Evolutionary conservation across 306 rosid species (phyloP), one percentile per base, ranked within the genome.

Genomic region (Glycyrrhiza uralensis): DNA sequence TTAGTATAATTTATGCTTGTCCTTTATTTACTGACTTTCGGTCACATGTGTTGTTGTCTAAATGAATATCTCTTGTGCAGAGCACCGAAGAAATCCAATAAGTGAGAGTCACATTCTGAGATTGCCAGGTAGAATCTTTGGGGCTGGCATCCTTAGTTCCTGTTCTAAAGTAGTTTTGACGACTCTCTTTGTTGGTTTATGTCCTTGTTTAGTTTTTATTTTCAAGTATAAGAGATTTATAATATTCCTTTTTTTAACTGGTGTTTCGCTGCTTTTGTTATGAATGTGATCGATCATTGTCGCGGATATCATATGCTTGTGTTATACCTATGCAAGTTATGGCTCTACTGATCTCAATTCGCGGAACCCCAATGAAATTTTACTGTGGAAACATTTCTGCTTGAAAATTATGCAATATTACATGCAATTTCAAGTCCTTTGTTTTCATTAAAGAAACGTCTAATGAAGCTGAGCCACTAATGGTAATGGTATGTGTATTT

Each of bases 61-160:
- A 69, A 12, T 14, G 13, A 9, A 11, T 54, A 0, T 47, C 6
- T 52, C 14, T 35, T 28, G 9, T 70, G 83, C 97, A 93, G 98
- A 84, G 81, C 67, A 74, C 29, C 96, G 13, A 93, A 93, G 85
- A 89, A 89, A 68, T 60, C 92, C 24, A 93, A 89, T 82, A 93
- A 89, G 92, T 87, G 76, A 83, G 59, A 83, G 59, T 17, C 7
- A 60, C 61, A 14, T 26, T 63, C 51, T 47, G 83, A 70, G 29
- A 3, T 36, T 67, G 24, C 55, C 36, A 42, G 66, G 52, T 36
- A 26, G 32, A 79, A 49, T 72, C 24, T 29, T 52, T 44, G 73
- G 67, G 47, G 63, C 63, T 10, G 71, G 42, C 54, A 17, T 35
- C 15, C 58, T 24, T 23, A 35, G 58, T 72, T 71, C 29, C 62